Percentiles rank a stretch among this genome's conserved stretches.
Evolutionary conservation across 495 filamentous ascomycete species (phyloP).

Genomic region (Neurospora sp.): DNA sequence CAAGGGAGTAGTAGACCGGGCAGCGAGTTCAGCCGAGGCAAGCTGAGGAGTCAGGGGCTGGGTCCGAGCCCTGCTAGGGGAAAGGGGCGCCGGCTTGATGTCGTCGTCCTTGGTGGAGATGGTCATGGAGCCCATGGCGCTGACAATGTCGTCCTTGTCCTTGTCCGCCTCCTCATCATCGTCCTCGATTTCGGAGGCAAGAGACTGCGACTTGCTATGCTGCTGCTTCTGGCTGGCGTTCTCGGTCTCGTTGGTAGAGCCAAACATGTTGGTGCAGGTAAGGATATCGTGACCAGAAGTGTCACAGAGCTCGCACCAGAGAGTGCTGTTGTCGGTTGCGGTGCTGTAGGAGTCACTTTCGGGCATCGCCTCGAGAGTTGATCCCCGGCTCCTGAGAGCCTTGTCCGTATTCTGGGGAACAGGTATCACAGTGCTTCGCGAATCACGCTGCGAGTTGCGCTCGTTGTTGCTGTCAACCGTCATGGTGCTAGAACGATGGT

Average conservation of each 20-base stretch:
- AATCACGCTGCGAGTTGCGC: slow-evolving; percentile 46
- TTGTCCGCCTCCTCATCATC: slow-evolving; percentile 4
- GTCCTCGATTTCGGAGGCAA: neutral
- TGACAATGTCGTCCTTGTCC: slow-evolving; percentile 37
- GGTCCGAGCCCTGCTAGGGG: slow-evolving; percentile 33
- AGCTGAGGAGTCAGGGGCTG: slow-evolving; percentile 43
- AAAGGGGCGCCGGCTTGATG: slow-evolving; percentile 41
- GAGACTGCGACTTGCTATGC: slow-evolving; percentile 10
- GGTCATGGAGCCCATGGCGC: slow-evolving; percentile 35
- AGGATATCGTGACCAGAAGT: slow-evolving; percentile 88
- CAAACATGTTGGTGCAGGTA: slow-evolving; percentile 84
- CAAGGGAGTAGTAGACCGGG: neutral
- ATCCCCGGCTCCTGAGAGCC: slow-evolving; percentile 29
- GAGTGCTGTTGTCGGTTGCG: slow-evolving; percentile 56
- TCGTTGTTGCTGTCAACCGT: slow-evolving; percentile 41
- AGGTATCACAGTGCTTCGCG: slow-evolving; percentile 46
- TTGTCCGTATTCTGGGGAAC: slow-evolving; percentile 31
- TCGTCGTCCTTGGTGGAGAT: slow-evolving; percentile 22
- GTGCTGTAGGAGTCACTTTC: slow-evolving; percentile 67
- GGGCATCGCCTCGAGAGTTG: slow-evolving; percentile 48
- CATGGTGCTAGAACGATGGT: slow-evolving; percentile 38
- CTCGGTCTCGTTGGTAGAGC: slow-evolving; percentile 5
- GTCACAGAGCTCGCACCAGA: slow-evolving; percentile 97
- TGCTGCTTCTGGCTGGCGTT: slow-evolving; percentile 17
- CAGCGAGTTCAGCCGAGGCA: slow-evolving; percentile 25